These are phyloP conservation scores for Paspalum notatum DNA, from an alignment of 176 grass and related monocot genomes.

Conservation along the genomic window DNA sequence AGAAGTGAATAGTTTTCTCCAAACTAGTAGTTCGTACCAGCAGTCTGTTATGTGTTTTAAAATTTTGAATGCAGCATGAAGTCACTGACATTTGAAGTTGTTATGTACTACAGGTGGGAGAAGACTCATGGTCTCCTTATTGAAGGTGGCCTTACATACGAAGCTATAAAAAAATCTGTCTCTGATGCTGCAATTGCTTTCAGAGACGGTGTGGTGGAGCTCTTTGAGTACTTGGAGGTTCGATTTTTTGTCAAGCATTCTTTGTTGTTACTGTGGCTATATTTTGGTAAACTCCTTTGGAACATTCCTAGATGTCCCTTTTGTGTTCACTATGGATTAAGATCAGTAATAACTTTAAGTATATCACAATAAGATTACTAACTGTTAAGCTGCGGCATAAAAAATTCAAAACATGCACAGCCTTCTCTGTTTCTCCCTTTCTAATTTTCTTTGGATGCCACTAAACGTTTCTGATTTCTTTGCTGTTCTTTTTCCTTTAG, in stretches of 20 bases:
- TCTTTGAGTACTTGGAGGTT: constrained; percentile 96
- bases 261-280: constrained; percentile 10
- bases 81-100: constrained; percentile 16
- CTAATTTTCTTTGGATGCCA: constrained; percentile 14
- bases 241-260: constrained; percentile 28
- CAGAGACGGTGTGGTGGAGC: constrained; percentile 79
- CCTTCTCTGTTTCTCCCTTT: background rate
- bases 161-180: constrained; percentile 84
- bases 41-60: constrained; percentile 6
- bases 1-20: background rate
- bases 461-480: background rate
- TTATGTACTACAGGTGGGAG: constrained; percentile 72
- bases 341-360: background rate
- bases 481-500: background rate
- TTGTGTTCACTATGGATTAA: background rate
- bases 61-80: constrained; percentile 15
- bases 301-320: constrained; percentile 4
- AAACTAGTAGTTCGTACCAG: background rate
- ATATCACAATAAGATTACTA: background rate
- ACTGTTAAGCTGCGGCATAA: background rate
- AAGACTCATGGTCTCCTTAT: constrained; percentile 87
- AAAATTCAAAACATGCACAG: background rate
- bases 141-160: constrained; percentile 81
- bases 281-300: background rate
- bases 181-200: constrained; percentile 82